Evolutionary conservation across 805 yeast species (phyloP).

Genomic region (Tetrapisispora arboricola): DNA sequence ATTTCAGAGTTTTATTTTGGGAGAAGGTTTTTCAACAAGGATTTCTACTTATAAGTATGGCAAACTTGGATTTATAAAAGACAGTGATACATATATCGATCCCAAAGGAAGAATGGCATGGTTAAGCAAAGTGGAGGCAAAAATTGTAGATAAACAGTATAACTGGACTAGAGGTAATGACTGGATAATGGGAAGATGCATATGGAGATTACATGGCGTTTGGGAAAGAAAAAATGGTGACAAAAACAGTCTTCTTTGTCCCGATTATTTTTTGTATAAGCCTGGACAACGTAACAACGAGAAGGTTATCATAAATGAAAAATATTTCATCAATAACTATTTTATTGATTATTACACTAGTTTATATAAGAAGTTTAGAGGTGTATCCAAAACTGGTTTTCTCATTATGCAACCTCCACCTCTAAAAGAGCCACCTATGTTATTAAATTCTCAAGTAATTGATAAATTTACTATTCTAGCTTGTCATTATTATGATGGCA

Average conservation of each 20-base stretch:
- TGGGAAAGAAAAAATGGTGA: slow-evolving; percentile 45
- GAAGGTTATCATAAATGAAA: slow-evolving; percentile 33
- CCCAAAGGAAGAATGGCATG: slow-evolving; percentile 64
- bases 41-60: slow-evolving; percentile 66
- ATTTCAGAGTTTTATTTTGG: slow-evolving; percentile 60
- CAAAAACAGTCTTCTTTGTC: slow-evolving; percentile 28
- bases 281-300: not conserved
- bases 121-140: slow-evolving; percentile 42
- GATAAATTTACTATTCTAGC: slow-evolving; percentile 63
- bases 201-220: slow-evolving; percentile 71
- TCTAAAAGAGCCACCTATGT: slow-evolving; percentile 60
- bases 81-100: slow-evolving; percentile 45
- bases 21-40: slow-evolving; percentile 62
- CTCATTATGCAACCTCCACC: slow-evolving; percentile 76
- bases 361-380: slow-evolving; percentile 42
- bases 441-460: slow-evolving; percentile 40
- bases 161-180: slow-evolving; percentile 53
- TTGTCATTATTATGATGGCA: slow-evolving; percentile 91
- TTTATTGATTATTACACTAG: slow-evolving; percentile 53
- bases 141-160: slow-evolving; percentile 43
- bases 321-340: slow-evolving; percentile 50
- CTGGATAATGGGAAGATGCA: slow-evolving; percentile 70
- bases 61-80: slow-evolving; percentile 64
- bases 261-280: slow-evolving; percentile 39
- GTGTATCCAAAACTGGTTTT: slow-evolving; percentile 37